phyloP scores from a whole-genome alignment of 805 yeast genomes.

The Pichia rugopelliculosa region DNA sequence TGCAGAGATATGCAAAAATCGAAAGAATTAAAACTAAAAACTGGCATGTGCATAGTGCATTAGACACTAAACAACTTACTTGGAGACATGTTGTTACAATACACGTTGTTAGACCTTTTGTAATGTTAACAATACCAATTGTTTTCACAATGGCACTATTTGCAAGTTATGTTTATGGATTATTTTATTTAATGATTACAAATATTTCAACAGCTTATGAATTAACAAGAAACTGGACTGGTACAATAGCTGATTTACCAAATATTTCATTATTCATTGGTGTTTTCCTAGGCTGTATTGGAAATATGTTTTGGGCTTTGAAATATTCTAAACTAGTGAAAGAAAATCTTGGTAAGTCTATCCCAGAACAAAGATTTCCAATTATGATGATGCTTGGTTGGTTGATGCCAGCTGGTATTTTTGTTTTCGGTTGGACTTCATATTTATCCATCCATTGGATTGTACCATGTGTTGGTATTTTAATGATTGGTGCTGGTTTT shows the following conservation, averaged over 20 bases:
- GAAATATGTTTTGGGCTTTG: slow-evolving; percentile 27
- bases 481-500: slow-evolving; percentile 50
- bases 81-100: slow-evolving; percentile 21
- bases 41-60: slow-evolving; percentile 29
- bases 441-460: slow-evolving; percentile 38
- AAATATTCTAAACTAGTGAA: slow-evolving; percentile 10
- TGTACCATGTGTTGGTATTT: slow-evolving; percentile 53
- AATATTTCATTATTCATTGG: slow-evolving; percentile 34
- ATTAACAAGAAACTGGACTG: slow-evolving; percentile 25
- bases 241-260: slow-evolving; percentile 29
- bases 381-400: slow-evolving; percentile 48
- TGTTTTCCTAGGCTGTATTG: slow-evolving; percentile 27
- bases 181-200: slow-evolving; percentile 38
- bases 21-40: slow-evolving; percentile 22
- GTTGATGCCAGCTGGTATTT: slow-evolving; percentile 52
- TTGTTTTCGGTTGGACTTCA: slow-evolving; percentile 60
- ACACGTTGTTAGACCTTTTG: slow-evolving; percentile 32
- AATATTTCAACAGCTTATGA: slow-evolving; percentile 35
- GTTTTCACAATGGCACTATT: slow-evolving; percentile 37
- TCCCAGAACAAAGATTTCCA: slow-evolving; percentile 55
- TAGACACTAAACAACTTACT: slow-evolving; percentile 17
- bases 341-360: slow-evolving; percentile 35
- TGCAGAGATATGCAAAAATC: slow-evolving; percentile 21
- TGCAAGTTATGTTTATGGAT: slow-evolving; percentile 43
- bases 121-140: slow-evolving; percentile 35